Evolutionary conservation across 805 yeast genomes (phyloP), one percentile per base, ranked within the genome.

Genomic region (Saccharomycodes ludwigii): DNA sequence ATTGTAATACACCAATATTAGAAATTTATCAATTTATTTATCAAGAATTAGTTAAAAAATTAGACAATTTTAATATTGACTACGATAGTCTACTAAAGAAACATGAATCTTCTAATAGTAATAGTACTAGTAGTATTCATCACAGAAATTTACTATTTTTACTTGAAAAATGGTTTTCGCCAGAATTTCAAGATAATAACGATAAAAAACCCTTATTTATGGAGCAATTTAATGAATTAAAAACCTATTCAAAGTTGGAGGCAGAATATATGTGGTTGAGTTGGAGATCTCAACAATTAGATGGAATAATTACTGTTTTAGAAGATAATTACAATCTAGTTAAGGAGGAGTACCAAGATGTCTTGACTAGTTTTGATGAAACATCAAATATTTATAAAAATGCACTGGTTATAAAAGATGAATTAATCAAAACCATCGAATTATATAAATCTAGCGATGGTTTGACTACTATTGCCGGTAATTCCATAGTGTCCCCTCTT

Each of bases 211-310:
- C 21, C 21, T 21, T 26, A 9, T 14, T 34, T 4, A 5, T 16
- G 7, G 24, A 30, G 3, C n/a, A 27, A 2, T 10, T 34, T 3
- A 28, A 18, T 17, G 30, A 65, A 9, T 53, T 74, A 26, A 71
- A 71, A 43, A 66, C 61, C 19, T 66, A 53, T 36, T 61, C 80
- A 1, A 58, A 72, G 19, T 56, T 63, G 19, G 70, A 68, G 42
- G 71, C 81, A 0, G 61, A 58, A 36, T 63, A 61, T 23, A 66
- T 66, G 0, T 76, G 82, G 81, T 70, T 68, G 40, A 66, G 64
- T 30, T 76, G 83, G 84, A 54, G 81, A 37, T 47, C 58, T 9
- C 69, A 70, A 38, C 61, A 73, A 29, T 44, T 68, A 5, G 54
- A 58, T 16, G 73, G 70, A 24, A 54, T 74, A 11, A 43, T 64